Evolutionary conservation across 2,329 filamentous ascomycete genomes (phyloP), one percentile per base, ranked within the genome.

Genomic region (Allantophomopsis lycopodina): DNA sequence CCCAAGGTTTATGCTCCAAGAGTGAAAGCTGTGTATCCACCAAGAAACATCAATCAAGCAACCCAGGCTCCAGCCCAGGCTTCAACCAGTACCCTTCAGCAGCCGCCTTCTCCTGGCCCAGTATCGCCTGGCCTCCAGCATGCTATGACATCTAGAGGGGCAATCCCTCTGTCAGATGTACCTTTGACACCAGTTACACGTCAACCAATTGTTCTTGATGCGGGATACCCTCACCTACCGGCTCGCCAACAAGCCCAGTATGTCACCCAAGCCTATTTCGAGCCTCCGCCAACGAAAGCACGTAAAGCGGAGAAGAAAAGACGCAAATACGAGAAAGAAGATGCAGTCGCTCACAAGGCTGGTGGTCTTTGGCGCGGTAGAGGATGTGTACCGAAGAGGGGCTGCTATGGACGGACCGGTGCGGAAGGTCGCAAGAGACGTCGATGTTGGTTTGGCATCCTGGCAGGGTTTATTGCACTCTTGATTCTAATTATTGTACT

Each of bases 301-400:
- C 47, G 43, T 20, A 55, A 56, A 38, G 48, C 46, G 7, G 55
- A 58, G 45, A 44, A 62, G 34, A 64, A 63, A 51, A 69, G 67
- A 42, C 68, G 64, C 44, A 71, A 65, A 15, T 68, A 71, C 42
- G 78, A 84, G 53, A 80, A 79, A 43, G 78, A 84, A 55, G 79
- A 84, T 32, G 65, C 64, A 2, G 49, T 70, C 14, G 75, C 71
- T 1, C 66, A 64, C 37, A 74, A 69, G 45, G 55, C 65, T 1
- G 76, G 77, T 2, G 70, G 73, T 3, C 64, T 74, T 33, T 83
- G 79, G 76, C 71, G 73, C 50, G 78, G 78, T 2, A 68, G 79
- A 36, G 73, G 71, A 8, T 81, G 73, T 44, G 63, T 84, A 30
- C 68, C 75, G 1, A 62, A 68, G 13, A 68, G 62, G n/a, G 77